These are phyloP conservation scores for Sporothrix schenckii DNA, from an alignment of 2,329 filamentous ascomycete species.

Conservation along the genomic window DNA sequence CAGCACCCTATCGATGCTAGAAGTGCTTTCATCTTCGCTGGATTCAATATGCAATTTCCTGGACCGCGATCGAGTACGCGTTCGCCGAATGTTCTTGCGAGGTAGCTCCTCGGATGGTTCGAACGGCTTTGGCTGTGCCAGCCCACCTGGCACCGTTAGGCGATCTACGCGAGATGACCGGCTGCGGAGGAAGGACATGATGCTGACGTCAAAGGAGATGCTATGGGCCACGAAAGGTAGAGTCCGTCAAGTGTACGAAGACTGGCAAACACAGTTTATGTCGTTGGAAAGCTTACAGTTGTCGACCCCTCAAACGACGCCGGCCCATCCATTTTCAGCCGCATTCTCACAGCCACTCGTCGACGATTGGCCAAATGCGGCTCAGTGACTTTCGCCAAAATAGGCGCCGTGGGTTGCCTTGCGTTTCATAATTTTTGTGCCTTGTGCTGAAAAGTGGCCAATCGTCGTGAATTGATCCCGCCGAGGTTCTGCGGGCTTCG, in stretches of 20 bases:
- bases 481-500: neutral
- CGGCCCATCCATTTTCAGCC: neutral
- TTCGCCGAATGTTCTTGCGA: neutral
- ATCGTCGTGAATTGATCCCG: neutral
- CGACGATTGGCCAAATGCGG: neutral
- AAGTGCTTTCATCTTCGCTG: neutral
- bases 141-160: neutral
- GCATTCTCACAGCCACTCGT: neutral
- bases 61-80: too few species aligned
- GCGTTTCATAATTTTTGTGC: neutral
- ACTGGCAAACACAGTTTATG: neutral
- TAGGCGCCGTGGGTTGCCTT: neutral
- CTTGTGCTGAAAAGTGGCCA: neutral
- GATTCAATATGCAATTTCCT: neutral
- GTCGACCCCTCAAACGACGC: neutral
- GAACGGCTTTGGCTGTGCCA: slow-evolving; percentile 6
- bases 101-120: neutral
- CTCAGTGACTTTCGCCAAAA: neutral
- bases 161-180: neutral
- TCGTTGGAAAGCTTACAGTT: neutral
- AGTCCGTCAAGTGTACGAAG: too few species aligned
- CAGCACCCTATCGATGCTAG: neutral
- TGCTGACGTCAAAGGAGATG: neutral
- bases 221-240: neutral
- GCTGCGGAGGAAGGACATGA: neutral